Conservation (phyloP, 2,329 filamentous ascomycete species). For the Nemania bipapillata region DNA sequence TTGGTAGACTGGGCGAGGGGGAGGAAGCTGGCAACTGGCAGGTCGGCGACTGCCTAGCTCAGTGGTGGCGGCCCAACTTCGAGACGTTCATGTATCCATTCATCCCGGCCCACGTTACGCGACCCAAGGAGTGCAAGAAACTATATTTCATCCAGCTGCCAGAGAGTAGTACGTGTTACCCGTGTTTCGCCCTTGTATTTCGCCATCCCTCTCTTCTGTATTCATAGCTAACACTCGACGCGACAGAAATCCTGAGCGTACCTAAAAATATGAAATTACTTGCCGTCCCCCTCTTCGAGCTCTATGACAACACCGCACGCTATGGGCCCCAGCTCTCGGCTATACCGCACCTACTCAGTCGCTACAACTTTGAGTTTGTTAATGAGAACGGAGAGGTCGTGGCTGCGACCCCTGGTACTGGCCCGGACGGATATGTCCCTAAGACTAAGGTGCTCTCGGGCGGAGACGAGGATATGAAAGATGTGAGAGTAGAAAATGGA, state of each 20-base stretch:
- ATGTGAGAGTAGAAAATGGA: slow-evolving; percentile 47
- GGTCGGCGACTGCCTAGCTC: slow-evolving; percentile 91
- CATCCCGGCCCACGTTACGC: slow-evolving; percentile 91
- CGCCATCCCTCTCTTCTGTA: background rate
- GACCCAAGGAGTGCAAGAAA: slow-evolving; percentile 99
- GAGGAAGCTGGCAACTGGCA: slow-evolving; percentile 90
- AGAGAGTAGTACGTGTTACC: slow-evolving; percentile 76
- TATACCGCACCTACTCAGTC: slow-evolving; percentile 91
- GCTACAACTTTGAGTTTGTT: slow-evolving; percentile 98
- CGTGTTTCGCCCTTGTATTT: background rate
- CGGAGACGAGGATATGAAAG: slow-evolving; percentile 69
- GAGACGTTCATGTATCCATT: slow-evolving; percentile 99
- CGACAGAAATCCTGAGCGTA: slow-evolving; percentile 87
- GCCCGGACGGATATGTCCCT: slow-evolving; percentile 69
- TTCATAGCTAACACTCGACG: slow-evolving; percentile 38
- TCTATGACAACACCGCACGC: slow-evolving; percentile 95
- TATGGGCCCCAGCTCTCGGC: slow-evolving; percentile 97
- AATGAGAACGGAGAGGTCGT: slow-evolving; percentile 91
- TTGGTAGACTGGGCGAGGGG: slow-evolving; percentile 85
- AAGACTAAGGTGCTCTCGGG: slow-evolving; percentile 74
- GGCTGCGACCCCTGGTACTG: slow-evolving; percentile 80
- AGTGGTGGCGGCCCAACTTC: slow-evolving; percentile 99
- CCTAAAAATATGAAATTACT: slow-evolving; percentile 99
- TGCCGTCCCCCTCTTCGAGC: slow-evolving; percentile 93
- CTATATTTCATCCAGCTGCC: slow-evolving; percentile 96